Evolutionary conservation across 2,329 filamentous ascomycete genomes (phyloP), one percentile per base, ranked within the genome.

Genomic region (Diaporthe sp.): DNA sequence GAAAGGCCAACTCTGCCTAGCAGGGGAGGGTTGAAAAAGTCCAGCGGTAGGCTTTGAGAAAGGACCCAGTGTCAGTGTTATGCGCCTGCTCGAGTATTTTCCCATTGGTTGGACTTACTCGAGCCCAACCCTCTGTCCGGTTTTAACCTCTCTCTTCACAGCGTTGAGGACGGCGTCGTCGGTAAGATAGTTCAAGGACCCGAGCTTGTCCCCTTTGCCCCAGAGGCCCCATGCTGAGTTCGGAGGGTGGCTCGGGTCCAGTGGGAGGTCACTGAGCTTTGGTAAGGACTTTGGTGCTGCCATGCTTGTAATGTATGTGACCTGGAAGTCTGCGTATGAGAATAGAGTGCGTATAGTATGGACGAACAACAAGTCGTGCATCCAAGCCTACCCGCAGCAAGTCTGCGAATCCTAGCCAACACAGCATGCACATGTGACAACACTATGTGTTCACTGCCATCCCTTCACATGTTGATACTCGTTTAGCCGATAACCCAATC

Each of bases 211-310:
- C 4, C 37, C 58, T 25, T 42, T 30, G 17, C 58, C 58, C 58
- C 58, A 61, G 25, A 61, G 58, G 10, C 58, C 58, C 58, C 58
- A 61, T 30, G 58, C 58, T 13, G 58, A 61, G 37, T 61, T 42
- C 17, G 58, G 58, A 4, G 58, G 58, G 9, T 61, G n/a, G 37
- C 25, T 3, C 9, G 37, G n/a, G 3, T 44, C 17, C 13, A 61
- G 25, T 10, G 58, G 58, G 7, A 61, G 58, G 15, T 44, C 58
- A 44, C 37, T 42, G 58, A 61, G 25, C 37, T 61, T 59, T 39
- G 56, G 56, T 25, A 59, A 25, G n/a, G 56, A 19, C 1, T 39
- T 59, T 15, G 6, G 12, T 19, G 35, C 56, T 59, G 35, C 12
- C 56, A 59, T 59, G 22, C 22, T 17, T 25, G n/a, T 10, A 5